Evolutionary conservation across 106 monocot genomes (phyloP).

Genomic region (Allium fistulosum): DNA sequence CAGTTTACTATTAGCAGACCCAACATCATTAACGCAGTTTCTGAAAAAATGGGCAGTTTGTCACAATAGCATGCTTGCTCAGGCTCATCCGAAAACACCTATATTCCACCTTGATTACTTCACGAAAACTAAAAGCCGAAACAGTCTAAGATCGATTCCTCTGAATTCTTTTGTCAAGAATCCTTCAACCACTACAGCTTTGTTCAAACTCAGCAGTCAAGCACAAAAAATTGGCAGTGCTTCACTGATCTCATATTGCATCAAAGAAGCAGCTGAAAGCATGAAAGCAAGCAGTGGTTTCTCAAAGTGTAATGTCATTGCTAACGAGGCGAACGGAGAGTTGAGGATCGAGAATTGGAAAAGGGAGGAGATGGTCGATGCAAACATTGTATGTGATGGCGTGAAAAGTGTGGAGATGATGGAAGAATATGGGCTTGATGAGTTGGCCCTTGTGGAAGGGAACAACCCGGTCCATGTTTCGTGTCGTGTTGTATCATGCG

Average conservation of each 20-base stretch:
- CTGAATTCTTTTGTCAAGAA: neutral
- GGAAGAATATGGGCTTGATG: slow-evolving; percentile 23
- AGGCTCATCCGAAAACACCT: slow-evolving; percentile 9
- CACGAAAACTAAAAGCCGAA: slow-evolving; percentile 10
- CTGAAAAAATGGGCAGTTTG: slow-evolving; percentile 33
- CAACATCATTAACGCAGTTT: slow-evolving; percentile 30
- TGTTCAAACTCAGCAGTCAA: slow-evolving; percentile 18
- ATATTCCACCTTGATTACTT: slow-evolving; percentile 41
- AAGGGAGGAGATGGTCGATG: neutral
- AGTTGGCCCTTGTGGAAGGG: slow-evolving; percentile 18
- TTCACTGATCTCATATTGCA: slow-evolving; percentile 11
- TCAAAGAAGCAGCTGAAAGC: slow-evolving; percentile 9
- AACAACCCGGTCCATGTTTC: slow-evolving; percentile 37
- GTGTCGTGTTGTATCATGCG: slow-evolving; percentile 14
- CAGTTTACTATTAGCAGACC: slow-evolving; percentile 44
- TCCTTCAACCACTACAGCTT: slow-evolving; percentile 11
- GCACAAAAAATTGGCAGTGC: neutral
- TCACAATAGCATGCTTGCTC: slow-evolving; percentile 23
- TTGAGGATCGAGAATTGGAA: neutral
- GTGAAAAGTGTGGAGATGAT: neutral
- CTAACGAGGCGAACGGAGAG: slow-evolving; percentile 6
- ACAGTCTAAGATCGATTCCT: slow-evolving; percentile 18
- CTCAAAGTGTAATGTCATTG: slow-evolving; percentile 16
- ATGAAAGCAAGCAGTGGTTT: neutral
- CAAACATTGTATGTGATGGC: neutral